Evolutionary conservation across 768 basidiomycete species (phyloP).

Genomic region (Leccinum imitatum): DNA sequence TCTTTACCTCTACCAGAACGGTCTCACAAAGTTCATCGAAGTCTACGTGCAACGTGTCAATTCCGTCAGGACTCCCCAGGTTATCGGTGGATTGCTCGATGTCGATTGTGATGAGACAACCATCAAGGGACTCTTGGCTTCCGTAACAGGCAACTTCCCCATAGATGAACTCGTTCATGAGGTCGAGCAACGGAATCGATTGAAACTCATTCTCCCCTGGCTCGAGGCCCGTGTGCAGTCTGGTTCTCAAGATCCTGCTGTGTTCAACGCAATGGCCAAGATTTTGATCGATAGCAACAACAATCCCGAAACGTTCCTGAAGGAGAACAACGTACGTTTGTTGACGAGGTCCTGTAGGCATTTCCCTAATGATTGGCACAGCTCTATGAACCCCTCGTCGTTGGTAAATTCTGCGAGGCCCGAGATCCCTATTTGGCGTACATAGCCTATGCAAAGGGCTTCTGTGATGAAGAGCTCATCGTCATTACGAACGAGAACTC

Average conservation of each 20-base stretch:
- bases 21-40: slow-evolving; percentile 95
- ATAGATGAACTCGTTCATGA: slow-evolving; percentile 97
- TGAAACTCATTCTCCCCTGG: slow-evolving; percentile 98
- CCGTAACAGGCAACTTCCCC: slow-evolving; percentile 95
- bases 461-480: slow-evolving; percentile 98
- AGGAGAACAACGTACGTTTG: slow-evolving; percentile 90
- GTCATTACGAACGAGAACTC: slow-evolving; percentile 97
- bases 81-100: slow-evolving; percentile 93
- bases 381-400: slow-evolving; percentile 95
- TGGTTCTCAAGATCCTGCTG: slow-evolving; percentile 90
- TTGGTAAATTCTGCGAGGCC: slow-evolving; percentile 99
- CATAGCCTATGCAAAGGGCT: slow-evolving; percentile 98
- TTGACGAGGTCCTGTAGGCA: not conserved
- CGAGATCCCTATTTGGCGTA: slow-evolving; percentile 98
- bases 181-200: slow-evolving; percentile 92
- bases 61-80: slow-evolving; percentile 94
- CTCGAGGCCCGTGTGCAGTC: slow-evolving; percentile 89
- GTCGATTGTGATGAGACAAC: slow-evolving; percentile 97
- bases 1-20: slow-evolving; percentile 97
- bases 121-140: slow-evolving; percentile 91
- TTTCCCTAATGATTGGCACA: slow-evolving; percentile 32
- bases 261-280: slow-evolving; percentile 98
- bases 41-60: slow-evolving; percentile 99
- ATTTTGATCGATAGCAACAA: slow-evolving; percentile 99
- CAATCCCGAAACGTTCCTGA: slow-evolving; percentile 96